A percentile compares a stretch with the other conserved stretches of the same genome.
Evolutionary conservation across 2,329 filamentous ascomycete genomes (phyloP).

Genomic region (Pseudogymnoascus sp.): DNA sequence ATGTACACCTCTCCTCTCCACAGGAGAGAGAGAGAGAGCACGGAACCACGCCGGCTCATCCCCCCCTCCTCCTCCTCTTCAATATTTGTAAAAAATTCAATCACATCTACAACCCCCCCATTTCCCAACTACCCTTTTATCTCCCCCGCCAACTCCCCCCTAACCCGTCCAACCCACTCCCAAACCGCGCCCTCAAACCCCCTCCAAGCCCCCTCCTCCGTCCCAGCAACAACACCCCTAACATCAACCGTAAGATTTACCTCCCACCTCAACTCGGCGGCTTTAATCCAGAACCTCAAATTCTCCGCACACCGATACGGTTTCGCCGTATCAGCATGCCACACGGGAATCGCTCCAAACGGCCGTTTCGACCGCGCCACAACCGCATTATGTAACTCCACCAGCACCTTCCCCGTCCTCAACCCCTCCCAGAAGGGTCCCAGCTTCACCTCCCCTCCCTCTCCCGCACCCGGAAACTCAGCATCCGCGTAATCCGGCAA

Average conservation of each 20-base stretch:
- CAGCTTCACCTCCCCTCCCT: slow-evolving; percentile 23
- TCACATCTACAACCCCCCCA: slow-evolving; percentile 53
- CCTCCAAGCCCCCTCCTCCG: too few relatives aligned
- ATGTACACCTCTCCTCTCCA: neutral
- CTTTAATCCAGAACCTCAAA: slow-evolving; percentile 91
- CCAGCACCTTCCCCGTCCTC: slow-evolving; percentile 70
- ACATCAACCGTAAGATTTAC: slow-evolving; percentile 75
- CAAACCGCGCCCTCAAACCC: too few relatives aligned
- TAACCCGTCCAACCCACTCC: slow-evolving; percentile 54
- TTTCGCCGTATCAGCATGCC: slow-evolving; percentile 88
- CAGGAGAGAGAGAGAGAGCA: neutral
- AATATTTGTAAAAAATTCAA: neutral
- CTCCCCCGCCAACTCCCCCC: slow-evolving; percentile 13
- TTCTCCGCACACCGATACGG: slow-evolving; percentile 93
- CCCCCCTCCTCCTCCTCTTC: too few relatives aligned
- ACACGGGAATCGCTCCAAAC: slow-evolving; percentile 82
- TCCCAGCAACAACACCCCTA: slow-evolving; percentile 51
- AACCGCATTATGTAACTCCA: slow-evolving; percentile 82
- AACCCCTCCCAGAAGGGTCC: slow-evolving; percentile 61
- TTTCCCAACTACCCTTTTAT: too few relatives aligned
- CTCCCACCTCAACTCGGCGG: slow-evolving; percentile 90
- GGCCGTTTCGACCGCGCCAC: slow-evolving; percentile 77
- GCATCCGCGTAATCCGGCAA: slow-evolving; percentile 25
- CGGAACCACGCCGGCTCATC: neutral
- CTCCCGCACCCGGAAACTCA: slow-evolving; percentile 27